Conservation (phyloP, 305 asterid species). For the Fraxinus sp. region DNA sequence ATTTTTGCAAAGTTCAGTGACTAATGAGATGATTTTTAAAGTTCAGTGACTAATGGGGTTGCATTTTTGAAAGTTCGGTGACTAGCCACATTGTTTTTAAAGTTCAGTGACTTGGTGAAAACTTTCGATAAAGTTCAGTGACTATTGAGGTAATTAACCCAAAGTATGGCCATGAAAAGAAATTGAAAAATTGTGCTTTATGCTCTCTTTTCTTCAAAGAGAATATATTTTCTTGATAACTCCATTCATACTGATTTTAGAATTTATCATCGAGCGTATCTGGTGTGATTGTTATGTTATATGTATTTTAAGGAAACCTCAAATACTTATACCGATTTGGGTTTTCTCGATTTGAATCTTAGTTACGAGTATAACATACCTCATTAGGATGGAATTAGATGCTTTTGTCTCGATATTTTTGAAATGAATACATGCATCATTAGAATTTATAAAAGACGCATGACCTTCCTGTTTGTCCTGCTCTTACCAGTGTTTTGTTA, state of each 20-base stretch:
- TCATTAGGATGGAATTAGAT: neutral
- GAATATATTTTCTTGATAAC: neutral
- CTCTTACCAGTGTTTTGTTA: neutral
- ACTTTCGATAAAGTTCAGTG: too few species aligned
- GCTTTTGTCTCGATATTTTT: neutral
- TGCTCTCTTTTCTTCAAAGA: neutral
- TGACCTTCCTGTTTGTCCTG: neutral
- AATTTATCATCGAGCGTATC: neutral
- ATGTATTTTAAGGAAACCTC: neutral
- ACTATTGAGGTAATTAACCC: too few species aligned
- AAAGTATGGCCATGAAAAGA: neutral
- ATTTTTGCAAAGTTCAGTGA: too few species aligned
- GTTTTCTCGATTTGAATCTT: neutral
- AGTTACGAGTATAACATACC: neutral
- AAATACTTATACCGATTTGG: neutral
- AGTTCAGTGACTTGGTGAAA: too few species aligned
- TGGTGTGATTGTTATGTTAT: neutral
- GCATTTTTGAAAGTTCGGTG: too few species aligned
- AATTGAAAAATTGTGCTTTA: neutral
- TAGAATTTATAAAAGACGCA: neutral
- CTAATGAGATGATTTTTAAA: too few species aligned
- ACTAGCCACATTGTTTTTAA: too few species aligned
- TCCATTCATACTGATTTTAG: neutral
- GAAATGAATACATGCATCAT: neutral
- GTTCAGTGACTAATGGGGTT: too few species aligned